Evolutionary conservation across 139 green algal genomes (phyloP), one percentile per base, ranked within the genome.

Genomic region (Astrephomene gubernaculifera): DNA sequence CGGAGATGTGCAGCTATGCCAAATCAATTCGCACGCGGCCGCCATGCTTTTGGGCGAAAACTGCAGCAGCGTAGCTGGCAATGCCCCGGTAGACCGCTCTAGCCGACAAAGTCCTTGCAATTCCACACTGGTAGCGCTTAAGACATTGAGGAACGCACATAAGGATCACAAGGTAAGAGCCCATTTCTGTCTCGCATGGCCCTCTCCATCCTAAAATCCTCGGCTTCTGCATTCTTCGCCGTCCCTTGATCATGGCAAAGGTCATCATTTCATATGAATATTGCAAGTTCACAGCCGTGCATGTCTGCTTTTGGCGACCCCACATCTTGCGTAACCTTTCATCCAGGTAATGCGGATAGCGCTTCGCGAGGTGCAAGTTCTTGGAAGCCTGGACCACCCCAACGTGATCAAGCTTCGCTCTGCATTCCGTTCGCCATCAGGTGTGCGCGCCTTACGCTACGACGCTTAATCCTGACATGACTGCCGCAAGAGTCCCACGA

Each of bases 151-250:
- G 22, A 1, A 54, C 1, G 74, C 74, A n/a, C 74, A 82, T 44
- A 65, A 82, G 9, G 74, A 82, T 19, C 27, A 7, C 43, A 82
- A 71, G 74, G 74, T 67, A 54, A 27, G 73, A n/a, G n/a, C n/a
- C n/a, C n/a, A n/a, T n/a, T n/a, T n/a, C n/a, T n/a, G n/a, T n/a
- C n/a, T n/a, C n/a, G n/a, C n/a, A n/a, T n/a, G n/a, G n/a, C n/a
- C n/a, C n/a, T n/a, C n/a, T n/a, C n/a, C n/a, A n/a, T n/a, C n/a
- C n/a, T n/a, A n/a, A n/a, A n/a, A n/a, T n/a, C n/a, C n/a, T n/a
- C n/a, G n/a, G n/a, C n/a, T n/a, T n/a, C n/a, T n/a, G n/a, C n/a
- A n/a, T n/a, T n/a, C n/a, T n/a, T n/a, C n/a, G n/a, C n/a, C n/a
- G n/a, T n/a, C n/a, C n/a, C n/a, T n/a, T n/a, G n/a, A n/a, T n/a